Conservation (phyloP, 805 yeast species). For the Candida pseudoglaebosa region DNA sequence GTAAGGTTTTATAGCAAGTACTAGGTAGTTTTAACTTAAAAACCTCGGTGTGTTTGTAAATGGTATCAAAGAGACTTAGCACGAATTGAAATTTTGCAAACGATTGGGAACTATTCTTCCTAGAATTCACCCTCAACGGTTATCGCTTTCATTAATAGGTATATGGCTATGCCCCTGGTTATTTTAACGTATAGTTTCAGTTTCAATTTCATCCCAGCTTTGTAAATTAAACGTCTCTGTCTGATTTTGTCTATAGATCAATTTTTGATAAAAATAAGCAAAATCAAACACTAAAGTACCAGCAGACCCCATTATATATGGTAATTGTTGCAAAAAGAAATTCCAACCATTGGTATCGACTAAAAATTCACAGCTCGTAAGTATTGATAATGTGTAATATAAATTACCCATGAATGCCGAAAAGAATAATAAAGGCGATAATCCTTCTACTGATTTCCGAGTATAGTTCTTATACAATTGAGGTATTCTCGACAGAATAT, state of each 20-base stretch:
- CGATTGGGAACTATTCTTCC: too few relatives aligned
- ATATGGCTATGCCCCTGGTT: too few relatives aligned
- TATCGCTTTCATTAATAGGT: too few relatives aligned
- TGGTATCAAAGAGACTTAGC: too few relatives aligned
- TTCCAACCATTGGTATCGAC: constrained; percentile 15
- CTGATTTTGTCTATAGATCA: constrained; percentile 24
- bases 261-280: constrained; percentile 61
- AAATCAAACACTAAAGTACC: constrained; percentile 82
- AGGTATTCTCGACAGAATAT: constrained; percentile 77
- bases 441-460: constrained; percentile 81
- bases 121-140: too few relatives aligned
- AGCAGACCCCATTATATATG: constrained; percentile 78
- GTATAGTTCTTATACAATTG: constrained; percentile 73
- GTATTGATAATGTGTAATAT: constrained; percentile 70
- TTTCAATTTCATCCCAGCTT: constrained; percentile 13
- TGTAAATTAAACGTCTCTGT: constrained; percentile 20
- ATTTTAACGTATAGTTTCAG: too few relatives aligned
- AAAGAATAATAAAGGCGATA: constrained; percentile 74
- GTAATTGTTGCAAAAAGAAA: constrained; percentile 67
- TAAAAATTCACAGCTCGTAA: constrained; percentile 55
- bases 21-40: too few relatives aligned
- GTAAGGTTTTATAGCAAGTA: too few relatives aligned
- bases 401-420: constrained; percentile 78
- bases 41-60: too few relatives aligned
- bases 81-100: too few relatives aligned